Evolutionary conservation across 257 asterid species (phyloP).

Genomic region (Petrea volubilis): DNA sequence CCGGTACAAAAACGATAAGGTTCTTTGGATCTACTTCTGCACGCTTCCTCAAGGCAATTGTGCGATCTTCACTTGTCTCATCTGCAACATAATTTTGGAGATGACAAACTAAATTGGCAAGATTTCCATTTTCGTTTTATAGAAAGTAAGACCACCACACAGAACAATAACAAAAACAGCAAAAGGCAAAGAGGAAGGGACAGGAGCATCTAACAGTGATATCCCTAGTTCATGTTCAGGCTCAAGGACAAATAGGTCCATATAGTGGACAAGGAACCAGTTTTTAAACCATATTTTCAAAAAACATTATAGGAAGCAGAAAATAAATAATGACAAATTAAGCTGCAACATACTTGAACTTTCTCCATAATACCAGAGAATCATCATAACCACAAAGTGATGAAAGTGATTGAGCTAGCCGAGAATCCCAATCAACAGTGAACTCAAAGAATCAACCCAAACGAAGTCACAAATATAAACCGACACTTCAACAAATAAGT

Average conservation of each 20-base stretch:
- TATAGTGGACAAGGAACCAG: constrained; percentile 11
- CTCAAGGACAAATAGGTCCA: constrained; percentile 1
- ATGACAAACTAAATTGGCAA: constrained; percentile 3
- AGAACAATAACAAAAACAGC: background rate
- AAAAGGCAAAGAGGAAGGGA: constrained; percentile 7
- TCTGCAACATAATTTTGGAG: constrained; percentile 50
- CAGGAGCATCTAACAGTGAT: background rate
- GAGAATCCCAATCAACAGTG: background rate
- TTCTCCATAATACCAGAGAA: background rate
- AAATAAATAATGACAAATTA: background rate
- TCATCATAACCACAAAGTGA: background rate
- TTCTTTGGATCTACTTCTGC: constrained; percentile 87
- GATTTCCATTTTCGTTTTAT: constrained; percentile 2
- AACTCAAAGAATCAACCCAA: constrained; percentile 14
- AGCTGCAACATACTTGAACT: background rate
- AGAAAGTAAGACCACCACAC: background rate
- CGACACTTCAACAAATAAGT: background rate
- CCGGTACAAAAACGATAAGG: constrained; percentile 57
- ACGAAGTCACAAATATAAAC: constrained; percentile 5
- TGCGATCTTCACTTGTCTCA: constrained; percentile 88
- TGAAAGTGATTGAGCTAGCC: constrained; percentile 16
- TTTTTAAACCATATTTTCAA: background rate
- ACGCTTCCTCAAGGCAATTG: constrained; percentile 85
- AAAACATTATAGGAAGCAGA: constrained; percentile 4
- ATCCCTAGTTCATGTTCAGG: constrained; percentile 6